Evolutionary conservation across 352 stramenopile species (phyloP).

Genomic region (Phytopythium montanum): DNA sequence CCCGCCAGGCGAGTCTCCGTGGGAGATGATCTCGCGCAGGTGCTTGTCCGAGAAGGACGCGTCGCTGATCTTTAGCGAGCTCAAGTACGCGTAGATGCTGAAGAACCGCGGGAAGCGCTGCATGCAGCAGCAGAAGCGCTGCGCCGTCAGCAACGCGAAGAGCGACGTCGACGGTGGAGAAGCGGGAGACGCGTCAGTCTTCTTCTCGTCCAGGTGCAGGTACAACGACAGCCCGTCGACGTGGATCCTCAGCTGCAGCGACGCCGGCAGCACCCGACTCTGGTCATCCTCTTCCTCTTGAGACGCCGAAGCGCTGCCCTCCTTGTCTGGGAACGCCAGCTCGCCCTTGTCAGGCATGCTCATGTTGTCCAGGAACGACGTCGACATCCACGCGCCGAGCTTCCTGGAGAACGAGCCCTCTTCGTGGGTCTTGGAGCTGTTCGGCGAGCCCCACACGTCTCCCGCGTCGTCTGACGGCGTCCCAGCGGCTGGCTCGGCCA

Average conservation of each 20-base stretch:
- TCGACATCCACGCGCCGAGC: constrained; percentile 51
- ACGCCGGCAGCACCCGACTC: constrained; percentile 34
- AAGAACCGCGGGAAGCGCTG: constrained; percentile 68
- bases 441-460: constrained; percentile 9
- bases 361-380: constrained; percentile 51
- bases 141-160: constrained; percentile 46
- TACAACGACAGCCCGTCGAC: constrained; percentile 66
- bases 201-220: constrained; percentile 48
- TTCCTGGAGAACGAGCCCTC: constrained; percentile 40
- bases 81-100: constrained; percentile 69
- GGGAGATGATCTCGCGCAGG: constrained; percentile 63
- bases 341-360: constrained; percentile 16
- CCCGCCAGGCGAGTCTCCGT: constrained; percentile 25
- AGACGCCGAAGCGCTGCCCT: constrained; percentile 11
- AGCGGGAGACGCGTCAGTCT: constrained; percentile 27
- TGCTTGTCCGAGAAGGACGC: constrained; percentile 54
- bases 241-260: constrained; percentile 72
- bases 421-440: constrained; percentile 15
- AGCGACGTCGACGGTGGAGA: constrained; percentile 10
- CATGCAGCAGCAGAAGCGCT: constrained; percentile 71
- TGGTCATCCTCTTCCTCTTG: constrained; percentile 18
- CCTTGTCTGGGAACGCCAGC: constrained; percentile 4
- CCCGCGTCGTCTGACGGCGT: not conserved
- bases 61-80: constrained; percentile 69
- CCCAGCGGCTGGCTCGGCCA: not conserved